Evolutionary conservation across 345 rosid species (phyloP), one percentile per base, ranked within the genome.

Genomic region (Lenwebbia sp.): DNA sequence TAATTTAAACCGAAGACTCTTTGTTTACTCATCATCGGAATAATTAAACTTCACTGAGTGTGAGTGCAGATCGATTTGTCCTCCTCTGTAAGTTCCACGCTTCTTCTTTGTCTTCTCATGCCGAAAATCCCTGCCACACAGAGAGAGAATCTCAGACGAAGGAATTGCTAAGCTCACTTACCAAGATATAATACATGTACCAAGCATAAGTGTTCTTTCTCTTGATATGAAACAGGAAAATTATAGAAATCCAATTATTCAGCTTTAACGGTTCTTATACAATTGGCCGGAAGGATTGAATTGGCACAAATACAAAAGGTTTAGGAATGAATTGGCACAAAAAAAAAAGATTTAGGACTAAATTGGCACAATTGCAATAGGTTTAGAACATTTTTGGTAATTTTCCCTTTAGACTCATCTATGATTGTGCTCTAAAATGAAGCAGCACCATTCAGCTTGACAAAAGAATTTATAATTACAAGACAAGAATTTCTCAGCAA

Each of bases 91-190:
- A 86, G 91, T 88, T 81, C 99, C 98, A 5, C 99, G 94, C 91
- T 98, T 98, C 94, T 98, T 96, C 94, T 98, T 96, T 13, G 98
- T 98, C 94, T 96, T 97, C 88, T 97, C 99, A 81, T 97, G 99
- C 86, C 98, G 92, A 82, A 96, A 98, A 88, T 23, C 98, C 96
- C 99, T 96, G 92, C 7, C 25, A 85, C 33, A 70, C 53, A 70
- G 33, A 82, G 37, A 85, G 40, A 82, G 84, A n/a, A 14, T 37
- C 23, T 60, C 55, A 57, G 50, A 49, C 62, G 22, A 50, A 70
- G 81, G 81, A 70, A 37, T 70, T 37, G 81, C 81, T 37, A 70
- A 70, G 78, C 78, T 70, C 78, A 19, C 78, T 33, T 33, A 8
- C 44, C 37, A 70, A 62, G 78, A 70, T 70, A 65, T 33, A 17